Evolutionary conservation across 2,329 filamentous ascomycete genomes (phyloP).

Genomic region (Ophiostoma sp.): DNA sequence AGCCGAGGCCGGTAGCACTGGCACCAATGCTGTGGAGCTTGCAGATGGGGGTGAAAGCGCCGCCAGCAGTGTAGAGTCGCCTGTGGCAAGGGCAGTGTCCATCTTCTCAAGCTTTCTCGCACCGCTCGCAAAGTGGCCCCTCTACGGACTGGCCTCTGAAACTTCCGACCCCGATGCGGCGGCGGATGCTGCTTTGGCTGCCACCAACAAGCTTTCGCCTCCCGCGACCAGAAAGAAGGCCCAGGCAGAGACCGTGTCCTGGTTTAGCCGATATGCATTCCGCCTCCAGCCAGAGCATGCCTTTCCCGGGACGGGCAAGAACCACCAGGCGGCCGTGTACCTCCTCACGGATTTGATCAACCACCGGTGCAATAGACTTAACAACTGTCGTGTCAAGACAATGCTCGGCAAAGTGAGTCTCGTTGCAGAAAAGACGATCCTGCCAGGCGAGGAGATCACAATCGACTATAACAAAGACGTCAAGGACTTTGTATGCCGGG

Average conservation of each 20-base stretch:
- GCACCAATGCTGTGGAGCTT: not conserved
- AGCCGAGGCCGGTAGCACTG: not conserved
- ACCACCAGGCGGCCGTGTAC: constrained; percentile 27
- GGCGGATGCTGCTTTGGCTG: not conserved
- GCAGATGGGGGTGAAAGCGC: not conserved
- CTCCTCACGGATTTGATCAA: constrained; percentile 32
- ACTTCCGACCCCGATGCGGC: constrained; percentile 4
- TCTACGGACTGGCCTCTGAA: not conserved
- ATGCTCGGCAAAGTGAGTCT: constrained; percentile 27
- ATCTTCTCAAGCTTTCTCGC: not conserved
- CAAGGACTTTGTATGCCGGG: constrained; percentile 31
- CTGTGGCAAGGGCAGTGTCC: not conserved
- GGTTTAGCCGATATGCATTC: constrained; percentile 29
- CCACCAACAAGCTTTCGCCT: not conserved
- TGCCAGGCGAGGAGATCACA: constrained; percentile 34
- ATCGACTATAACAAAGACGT: constrained; percentile 35
- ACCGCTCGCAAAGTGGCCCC: not conserved
- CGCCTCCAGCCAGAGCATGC: constrained; percentile 22
- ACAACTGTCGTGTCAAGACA: constrained; percentile 31
- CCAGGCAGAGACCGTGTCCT: constrained; percentile 22
- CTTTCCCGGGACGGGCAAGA: constrained; percentile 18
- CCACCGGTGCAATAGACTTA: constrained; percentile 32
- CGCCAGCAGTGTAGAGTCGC: not conserved
- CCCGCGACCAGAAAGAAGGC: constrained; percentile 11
- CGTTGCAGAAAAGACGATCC: constrained; percentile 30